These are phyloP conservation scores for Penicillium steckii DNA, from an alignment of 495 filamentous ascomycete species.

Conservation along the genomic window DNA sequence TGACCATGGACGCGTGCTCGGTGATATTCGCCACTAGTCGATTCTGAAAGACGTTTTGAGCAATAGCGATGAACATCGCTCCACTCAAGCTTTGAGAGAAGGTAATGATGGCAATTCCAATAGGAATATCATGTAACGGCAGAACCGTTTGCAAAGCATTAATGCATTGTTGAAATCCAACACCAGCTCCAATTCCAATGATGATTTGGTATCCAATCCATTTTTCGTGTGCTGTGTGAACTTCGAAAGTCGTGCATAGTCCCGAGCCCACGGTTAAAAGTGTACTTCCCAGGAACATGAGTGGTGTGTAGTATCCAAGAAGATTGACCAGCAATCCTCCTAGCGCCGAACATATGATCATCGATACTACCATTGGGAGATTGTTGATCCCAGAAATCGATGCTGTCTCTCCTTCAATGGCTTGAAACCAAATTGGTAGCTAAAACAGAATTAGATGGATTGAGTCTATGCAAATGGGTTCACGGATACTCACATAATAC, in stretches of 20 bases:
- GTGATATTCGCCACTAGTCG: conserved; percentile 58
- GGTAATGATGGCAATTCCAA: conserved; percentile 63
- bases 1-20: conserved; percentile 48
- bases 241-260: conserved; percentile 62
- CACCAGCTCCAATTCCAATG: conserved; percentile 65
- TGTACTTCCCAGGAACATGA: conserved; percentile 59
- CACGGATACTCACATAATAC: conserved; percentile 45
- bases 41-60: conserved; percentile 76
- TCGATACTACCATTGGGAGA: conserved; percentile 67
- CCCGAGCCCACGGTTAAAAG: conserved; percentile 67
- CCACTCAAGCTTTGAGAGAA: conserved; percentile 74
- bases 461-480: not conserved
- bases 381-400: conserved; percentile 72
- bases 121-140: conserved; percentile 58
- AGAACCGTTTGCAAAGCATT: conserved; percentile 72
- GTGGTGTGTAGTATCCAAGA: conserved; percentile 75
- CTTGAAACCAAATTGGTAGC: conserved; percentile 89
- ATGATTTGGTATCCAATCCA: conserved; percentile 83
- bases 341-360: conserved; percentile 60
- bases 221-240: conserved; percentile 41
- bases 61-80: conserved; percentile 72
- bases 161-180: conserved; percentile 65
- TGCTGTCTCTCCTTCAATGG: conserved; percentile 68
- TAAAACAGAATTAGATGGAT: conserved; percentile 30
- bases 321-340: conserved; percentile 58